Conservation (phyloP, 352 stramenopile species). For the Globisporangium paroecandrum region DNA sequence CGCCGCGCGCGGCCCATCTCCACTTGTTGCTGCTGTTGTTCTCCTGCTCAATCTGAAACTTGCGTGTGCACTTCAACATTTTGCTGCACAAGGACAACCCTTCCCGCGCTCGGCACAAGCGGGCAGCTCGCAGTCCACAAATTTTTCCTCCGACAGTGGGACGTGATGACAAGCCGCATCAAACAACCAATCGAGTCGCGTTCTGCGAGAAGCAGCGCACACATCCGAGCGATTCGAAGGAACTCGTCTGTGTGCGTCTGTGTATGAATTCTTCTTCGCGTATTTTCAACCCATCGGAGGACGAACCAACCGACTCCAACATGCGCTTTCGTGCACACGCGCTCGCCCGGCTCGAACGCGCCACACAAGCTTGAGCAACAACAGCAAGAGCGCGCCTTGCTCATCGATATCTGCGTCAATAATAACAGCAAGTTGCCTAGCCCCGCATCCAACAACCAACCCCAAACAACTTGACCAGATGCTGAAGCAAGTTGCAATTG, state of each 20-base stretch:
- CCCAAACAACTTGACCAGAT: not conserved
- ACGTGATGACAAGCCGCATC: constrained; percentile 7
- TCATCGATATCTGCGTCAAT: not conserved
- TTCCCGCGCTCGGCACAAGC: not conserved
- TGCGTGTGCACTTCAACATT: constrained; percentile 13
- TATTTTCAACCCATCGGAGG: constrained; percentile 12
- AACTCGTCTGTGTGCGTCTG: not conserved
- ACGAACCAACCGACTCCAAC: constrained; percentile 9
- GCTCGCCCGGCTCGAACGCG: constrained; percentile 2
- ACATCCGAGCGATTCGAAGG: not conserved
- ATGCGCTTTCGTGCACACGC: not conserved
- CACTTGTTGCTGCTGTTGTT: not conserved
- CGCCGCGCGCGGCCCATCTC: not conserved
- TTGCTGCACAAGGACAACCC: not conserved
- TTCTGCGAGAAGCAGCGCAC: not conserved
- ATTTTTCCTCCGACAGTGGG: constrained; percentile 13
- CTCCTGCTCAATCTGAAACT: not conserved
- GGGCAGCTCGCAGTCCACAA: constrained; percentile 10
- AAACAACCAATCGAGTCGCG: constrained; percentile 1
- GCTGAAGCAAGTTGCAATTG: not conserved
- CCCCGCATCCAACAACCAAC: not conserved
- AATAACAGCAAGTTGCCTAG: not conserved
- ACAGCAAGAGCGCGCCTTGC: not conserved
- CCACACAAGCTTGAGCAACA: not conserved
- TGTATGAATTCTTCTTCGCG: not conserved